Conservation (phyloP, 495 filamentous ascomycete species). For the Penicillium malachiteum region DNA sequence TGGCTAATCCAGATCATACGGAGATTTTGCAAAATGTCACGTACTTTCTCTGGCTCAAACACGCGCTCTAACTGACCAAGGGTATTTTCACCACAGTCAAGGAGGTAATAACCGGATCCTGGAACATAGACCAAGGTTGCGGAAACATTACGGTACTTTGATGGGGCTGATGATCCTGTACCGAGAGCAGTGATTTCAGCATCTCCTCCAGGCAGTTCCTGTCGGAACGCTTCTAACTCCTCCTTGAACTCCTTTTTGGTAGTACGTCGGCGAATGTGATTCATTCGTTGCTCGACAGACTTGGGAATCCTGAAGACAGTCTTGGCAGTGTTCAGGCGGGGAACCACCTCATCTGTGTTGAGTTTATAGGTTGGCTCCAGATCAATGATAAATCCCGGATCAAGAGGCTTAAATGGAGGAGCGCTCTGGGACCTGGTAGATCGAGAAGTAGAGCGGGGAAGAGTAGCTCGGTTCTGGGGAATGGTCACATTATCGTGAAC, state of each 20-base stretch:
- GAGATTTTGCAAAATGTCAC: slow-evolving; percentile 71
- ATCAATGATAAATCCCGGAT: slow-evolving; percentile 55
- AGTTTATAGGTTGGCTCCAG: slow-evolving; percentile 65
- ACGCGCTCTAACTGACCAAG: slow-evolving; percentile 84
- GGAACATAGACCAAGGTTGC: slow-evolving; percentile 81
- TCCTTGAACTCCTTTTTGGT: slow-evolving; percentile 24
- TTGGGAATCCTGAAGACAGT: slow-evolving; percentile 37
- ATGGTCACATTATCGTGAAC: slow-evolving; percentile 53
- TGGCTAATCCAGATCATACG: slow-evolving; percentile 92
- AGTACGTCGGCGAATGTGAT: slow-evolving; percentile 26
- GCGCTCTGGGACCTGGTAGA: slow-evolving; percentile 12
- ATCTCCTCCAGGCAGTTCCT: slow-evolving; percentile 64
- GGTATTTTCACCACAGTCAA: slow-evolving; percentile 92
- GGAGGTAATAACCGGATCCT: slow-evolving; percentile 75
- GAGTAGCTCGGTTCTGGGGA: slow-evolving; percentile 27
- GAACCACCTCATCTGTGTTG: slow-evolving; percentile 45
- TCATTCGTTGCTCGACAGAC: slow-evolving; percentile 44
- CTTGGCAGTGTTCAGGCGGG: slow-evolving; percentile 51
- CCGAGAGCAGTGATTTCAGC: slow-evolving; percentile 83
- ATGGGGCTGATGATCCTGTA: slow-evolving; percentile 84
- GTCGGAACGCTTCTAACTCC: slow-evolving; percentile 38
- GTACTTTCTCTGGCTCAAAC: slow-evolving; percentile 60
- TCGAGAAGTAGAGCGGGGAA: slow-evolving; percentile 11
- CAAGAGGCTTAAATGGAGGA: slow-evolving; percentile 31
- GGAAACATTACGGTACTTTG: slow-evolving; percentile 93